A percentile compares a stretch with the other conserved stretches of the same genome.
These are phyloP conservation scores for Coccomyxa sp. DNA, from an alignment of 139 green algal genomes.

Conservation along the genomic window DNA sequence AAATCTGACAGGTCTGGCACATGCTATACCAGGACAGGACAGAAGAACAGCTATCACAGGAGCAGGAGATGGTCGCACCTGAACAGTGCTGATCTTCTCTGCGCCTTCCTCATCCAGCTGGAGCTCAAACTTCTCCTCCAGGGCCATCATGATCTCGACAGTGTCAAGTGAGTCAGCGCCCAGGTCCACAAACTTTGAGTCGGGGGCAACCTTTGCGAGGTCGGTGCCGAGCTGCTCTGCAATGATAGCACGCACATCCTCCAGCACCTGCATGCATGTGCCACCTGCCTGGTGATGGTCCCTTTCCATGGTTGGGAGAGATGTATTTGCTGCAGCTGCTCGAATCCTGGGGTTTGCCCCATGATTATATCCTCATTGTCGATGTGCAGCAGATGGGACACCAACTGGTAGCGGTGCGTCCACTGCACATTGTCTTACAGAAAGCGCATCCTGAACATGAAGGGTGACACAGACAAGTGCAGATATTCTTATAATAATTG, in stretches of 20 bases:
- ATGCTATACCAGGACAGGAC: too few species aligned
- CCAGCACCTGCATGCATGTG: conserved; percentile 50
- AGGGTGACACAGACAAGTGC: too few species aligned
- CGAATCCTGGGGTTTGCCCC: neutral
- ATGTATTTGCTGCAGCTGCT: neutral
- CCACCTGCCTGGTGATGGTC: too few species aligned
- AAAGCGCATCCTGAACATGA: too few species aligned
- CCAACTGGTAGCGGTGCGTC: too few species aligned
- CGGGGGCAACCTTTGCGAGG: conserved; percentile 65
- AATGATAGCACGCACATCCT: conserved; percentile 88
- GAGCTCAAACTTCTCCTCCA: conserved; percentile 98
- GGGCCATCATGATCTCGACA: conserved; percentile 99
- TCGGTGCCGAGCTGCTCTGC: conserved; percentile 91
- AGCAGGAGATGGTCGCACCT: neutral
- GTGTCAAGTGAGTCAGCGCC: conserved; percentile 97
- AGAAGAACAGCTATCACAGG: too few species aligned
- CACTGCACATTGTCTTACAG: too few species aligned
- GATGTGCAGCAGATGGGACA: too few species aligned
- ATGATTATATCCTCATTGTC: too few species aligned
- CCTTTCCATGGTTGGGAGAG: neutral
- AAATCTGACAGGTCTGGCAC: too few species aligned
- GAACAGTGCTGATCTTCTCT: conserved; percentile 93
- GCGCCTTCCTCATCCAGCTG: conserved; percentile 92
- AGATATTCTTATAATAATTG: too few species aligned
- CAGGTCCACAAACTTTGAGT: conserved; percentile 94